Evolutionary conservation across 306 rosid genomes (phyloP).

Genomic region (Casuarina equisetifolia): DNA sequence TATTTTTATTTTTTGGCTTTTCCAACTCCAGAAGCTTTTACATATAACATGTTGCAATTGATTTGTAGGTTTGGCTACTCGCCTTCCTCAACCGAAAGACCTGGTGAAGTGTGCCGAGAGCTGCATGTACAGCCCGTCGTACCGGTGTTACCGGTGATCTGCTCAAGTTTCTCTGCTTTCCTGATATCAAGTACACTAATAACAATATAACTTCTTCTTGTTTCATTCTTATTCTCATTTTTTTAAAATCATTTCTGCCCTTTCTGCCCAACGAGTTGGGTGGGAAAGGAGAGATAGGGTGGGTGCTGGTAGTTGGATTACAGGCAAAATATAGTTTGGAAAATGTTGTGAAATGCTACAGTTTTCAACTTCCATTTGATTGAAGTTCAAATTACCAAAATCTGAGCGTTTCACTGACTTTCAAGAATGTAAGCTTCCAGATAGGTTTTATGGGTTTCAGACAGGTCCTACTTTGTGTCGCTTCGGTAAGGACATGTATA

Average conservation of each 20-base stretch:
- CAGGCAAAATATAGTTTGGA: conserved; percentile 22
- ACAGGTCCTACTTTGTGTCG: too few relatives aligned
- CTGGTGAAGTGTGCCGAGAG: conserved; percentile 78
- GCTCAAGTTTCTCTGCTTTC: background rate
- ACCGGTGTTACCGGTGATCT: conserved; percentile 65
- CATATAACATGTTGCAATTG: background rate
- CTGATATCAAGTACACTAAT: background rate
- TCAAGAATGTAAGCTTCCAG: background rate
- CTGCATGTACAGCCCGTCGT: conserved; percentile 85
- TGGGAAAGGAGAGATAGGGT: conserved; percentile 24
- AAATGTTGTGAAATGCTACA: conserved; percentile 16
- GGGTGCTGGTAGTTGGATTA: conserved; percentile 29
- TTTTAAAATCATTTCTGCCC: background rate
- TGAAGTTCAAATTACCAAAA: conserved; percentile 21
- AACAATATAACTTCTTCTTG: conserved; percentile 2
- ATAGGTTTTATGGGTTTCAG: too few relatives aligned
- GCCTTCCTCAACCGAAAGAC: conserved; percentile 84
- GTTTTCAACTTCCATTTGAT: conserved; percentile 15
- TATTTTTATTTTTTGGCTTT: too few relatives aligned
- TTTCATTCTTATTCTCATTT: background rate
- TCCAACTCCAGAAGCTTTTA: background rate
- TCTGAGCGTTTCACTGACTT: conserved; percentile 18
- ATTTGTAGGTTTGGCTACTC: conserved; percentile 80
- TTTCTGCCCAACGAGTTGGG: conserved; percentile 14
- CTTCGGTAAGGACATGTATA: too few relatives aligned